A percentile compares a stretch with the other conserved stretches of the same genome.
Conservation (phyloP, 345 rosid species). For the Eucalyptus victrix region DNA sequence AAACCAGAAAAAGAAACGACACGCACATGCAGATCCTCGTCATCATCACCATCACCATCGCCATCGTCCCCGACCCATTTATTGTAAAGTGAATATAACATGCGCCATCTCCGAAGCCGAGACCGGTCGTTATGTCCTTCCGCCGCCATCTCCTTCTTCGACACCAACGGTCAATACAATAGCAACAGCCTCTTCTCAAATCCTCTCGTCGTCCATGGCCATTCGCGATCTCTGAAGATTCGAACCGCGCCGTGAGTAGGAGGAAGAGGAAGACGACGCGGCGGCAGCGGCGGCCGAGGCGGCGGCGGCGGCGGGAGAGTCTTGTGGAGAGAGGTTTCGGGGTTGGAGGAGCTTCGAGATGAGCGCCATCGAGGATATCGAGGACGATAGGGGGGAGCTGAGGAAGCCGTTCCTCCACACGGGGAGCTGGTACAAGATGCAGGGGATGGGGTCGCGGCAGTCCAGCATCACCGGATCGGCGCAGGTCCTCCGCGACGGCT, state of each 20-base stretch:
- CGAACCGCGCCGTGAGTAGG: neutral
- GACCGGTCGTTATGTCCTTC: neutral
- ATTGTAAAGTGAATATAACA: neutral
- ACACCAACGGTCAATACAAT: neutral
- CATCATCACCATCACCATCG: neutral
- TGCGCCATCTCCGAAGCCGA: neutral
- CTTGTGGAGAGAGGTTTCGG: neutral
- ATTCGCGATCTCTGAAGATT: neutral
- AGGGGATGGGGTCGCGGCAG: constrained; percentile 39
- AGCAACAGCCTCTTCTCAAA: neutral
- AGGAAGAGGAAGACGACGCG: neutral
- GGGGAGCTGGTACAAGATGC: constrained; percentile 62
- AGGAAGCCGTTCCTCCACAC: constrained; percentile 63
- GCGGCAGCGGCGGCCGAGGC: neutral
- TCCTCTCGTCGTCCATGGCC: neutral
- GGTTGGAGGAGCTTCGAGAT: neutral
- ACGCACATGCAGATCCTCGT: neutral
- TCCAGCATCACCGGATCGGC: constrained; percentile 46
- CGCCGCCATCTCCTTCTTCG: neutral
- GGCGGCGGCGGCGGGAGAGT: neutral
- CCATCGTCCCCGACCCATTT: too few species aligned
- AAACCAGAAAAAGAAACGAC: neutral
- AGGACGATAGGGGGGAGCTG: constrained; percentile 37
- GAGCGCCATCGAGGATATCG: constrained; percentile 46
- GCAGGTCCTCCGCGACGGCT: constrained; percentile 49